Base-by-base conservation (phyloP, 2,329 filamentous ascomycete genomes). In the Clonostachys byssicola region DNA sequence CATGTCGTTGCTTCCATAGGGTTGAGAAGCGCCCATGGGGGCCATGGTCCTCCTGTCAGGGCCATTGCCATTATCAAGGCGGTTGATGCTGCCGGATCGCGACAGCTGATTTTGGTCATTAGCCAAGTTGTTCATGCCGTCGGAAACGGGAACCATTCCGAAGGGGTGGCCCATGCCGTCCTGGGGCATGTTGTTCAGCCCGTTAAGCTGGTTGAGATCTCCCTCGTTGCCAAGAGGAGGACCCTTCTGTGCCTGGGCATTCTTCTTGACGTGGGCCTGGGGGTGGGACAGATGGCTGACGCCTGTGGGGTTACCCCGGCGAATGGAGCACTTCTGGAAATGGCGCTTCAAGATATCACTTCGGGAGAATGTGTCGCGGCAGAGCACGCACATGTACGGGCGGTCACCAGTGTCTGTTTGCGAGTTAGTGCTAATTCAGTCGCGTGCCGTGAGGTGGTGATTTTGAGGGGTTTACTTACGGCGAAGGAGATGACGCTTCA, bases 321-420 rank as follows among this genome's bases (percentile, higher is more conserved):
- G 86, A 55, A 96, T 90, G 38, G 94, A 96, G 74, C 94, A 99
- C 76, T 99, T 99, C 70, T 96, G 92, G 72, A 97, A 99, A 73
- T 99, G 94, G 55, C 94, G 89, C 78, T 99, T 99, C 60, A 99
- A 75, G 55, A 99, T 97, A 65, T 99, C 94, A 77, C 91, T 96
- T 66, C 94, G 86, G 43, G 90, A 96, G 71, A 99, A 99, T 34
- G 92, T 97, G 70, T 97, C 94, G 67, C 94, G 91, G 77, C 94
- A 99, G 45, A 99, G 78, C 55, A 95, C 89, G 72, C 94, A 99
- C 84, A 95, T 95, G 74, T 99, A 99, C 48, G 94, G 94, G 56
- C 94, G 89, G 68, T 97, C 92, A 61, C 94, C 94, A 52, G 94
- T 97, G 74, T 99, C 92, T 96, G 59, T 36, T 16, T 12, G 20